Percentiles rank a stretch among this genome's conserved stretches.
Evolutionary conservation across 768 basidiomycete species (phyloP).

Genomic region (Podaxis sp.): DNA sequence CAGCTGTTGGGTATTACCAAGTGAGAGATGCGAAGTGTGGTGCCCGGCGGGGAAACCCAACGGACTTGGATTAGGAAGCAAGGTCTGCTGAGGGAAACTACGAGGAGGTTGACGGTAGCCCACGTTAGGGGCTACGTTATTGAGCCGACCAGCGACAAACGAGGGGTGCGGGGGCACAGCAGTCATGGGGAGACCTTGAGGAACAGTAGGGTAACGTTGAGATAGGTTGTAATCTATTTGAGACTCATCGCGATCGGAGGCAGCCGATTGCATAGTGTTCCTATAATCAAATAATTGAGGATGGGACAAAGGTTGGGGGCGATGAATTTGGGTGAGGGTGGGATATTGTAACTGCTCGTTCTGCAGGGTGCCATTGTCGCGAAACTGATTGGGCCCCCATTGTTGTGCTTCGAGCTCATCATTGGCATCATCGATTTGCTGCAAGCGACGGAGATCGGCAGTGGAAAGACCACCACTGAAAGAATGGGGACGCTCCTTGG

Average conservation of each 20-base stretch:
- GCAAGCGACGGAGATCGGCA: slow-evolving; percentile 73
- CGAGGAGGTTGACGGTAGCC: slow-evolving; percentile 66
- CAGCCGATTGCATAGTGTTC: slow-evolving; percentile 23
- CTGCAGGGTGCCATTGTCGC: slow-evolving; percentile 34
- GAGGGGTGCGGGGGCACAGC: slow-evolving; percentile 35
- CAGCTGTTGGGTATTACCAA: slow-evolving; percentile 73
- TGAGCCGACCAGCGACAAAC: slow-evolving; percentile 52
- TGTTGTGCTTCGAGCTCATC: slow-evolving; percentile 46
- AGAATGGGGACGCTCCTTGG: slow-evolving; percentile 77
- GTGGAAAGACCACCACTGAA: slow-evolving; percentile 76
- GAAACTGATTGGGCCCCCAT: slow-evolving; percentile 50
- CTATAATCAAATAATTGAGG: slow-evolving; percentile 30
- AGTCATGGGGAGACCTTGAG: slow-evolving; percentile 18
- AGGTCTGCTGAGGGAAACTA: slow-evolving; percentile 51
- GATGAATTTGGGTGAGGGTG: slow-evolving; percentile 60
- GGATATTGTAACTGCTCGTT: slow-evolving; percentile 59
- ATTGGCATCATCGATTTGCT: slow-evolving; percentile 58
- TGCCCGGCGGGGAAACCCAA: slow-evolving; percentile 50
- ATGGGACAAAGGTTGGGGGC: slow-evolving; percentile 51
- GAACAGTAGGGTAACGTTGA: slow-evolving; percentile 37
- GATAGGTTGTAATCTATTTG: slow-evolving; percentile 53
- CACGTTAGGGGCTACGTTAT: slow-evolving; percentile 42
- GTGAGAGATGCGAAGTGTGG: slow-evolving; percentile 66
- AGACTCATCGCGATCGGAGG: slow-evolving; percentile 41
- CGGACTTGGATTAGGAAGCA: slow-evolving; percentile 51